Evolutionary conservation across 2,329 filamentous ascomycete species (phyloP).

Genomic region (Pezicula carpinea): DNA sequence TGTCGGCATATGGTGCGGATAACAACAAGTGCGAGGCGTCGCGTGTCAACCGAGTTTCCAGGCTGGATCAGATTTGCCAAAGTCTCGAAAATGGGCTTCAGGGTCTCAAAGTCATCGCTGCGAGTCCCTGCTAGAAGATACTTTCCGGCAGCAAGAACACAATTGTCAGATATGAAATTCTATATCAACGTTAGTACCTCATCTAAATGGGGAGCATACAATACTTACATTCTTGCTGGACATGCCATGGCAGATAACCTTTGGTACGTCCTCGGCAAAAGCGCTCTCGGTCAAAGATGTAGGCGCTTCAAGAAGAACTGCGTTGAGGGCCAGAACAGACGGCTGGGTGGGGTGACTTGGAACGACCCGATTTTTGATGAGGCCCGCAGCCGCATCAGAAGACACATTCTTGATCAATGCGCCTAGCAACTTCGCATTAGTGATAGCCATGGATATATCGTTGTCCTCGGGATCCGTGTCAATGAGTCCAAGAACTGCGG

Average conservation of each 20-base stretch:
- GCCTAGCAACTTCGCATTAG: conserved; percentile 84
- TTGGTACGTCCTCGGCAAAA: conserved; percentile 68
- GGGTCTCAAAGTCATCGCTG: conserved; percentile 67
- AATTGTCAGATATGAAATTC: conserved; percentile 84
- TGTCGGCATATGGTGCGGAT: conserved; percentile 78
- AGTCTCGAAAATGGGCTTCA: conserved; percentile 75
- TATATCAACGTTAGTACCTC: conserved; percentile 32
- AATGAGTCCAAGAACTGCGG: conserved; percentile 82
- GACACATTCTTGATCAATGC: conserved; percentile 85
- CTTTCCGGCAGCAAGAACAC: conserved; percentile 85
- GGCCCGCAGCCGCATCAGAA: conserved; percentile 55
- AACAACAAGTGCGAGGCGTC: conserved; percentile 81
- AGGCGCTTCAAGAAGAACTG: conserved; percentile 78
- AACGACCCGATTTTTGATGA: conserved; percentile 71
- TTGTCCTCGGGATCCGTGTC: conserved; percentile 75
- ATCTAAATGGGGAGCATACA: background rate
- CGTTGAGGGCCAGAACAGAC: conserved; percentile 83
- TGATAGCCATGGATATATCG: conserved; percentile 77
- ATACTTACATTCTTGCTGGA: conserved; percentile 65
- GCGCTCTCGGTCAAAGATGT: conserved; percentile 59
- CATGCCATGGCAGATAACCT: conserved; percentile 78
- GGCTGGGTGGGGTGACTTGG: conserved; percentile 70
- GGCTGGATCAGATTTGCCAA: conserved; percentile 72
- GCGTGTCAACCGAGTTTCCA: conserved; percentile 74
- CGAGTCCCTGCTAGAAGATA: conserved; percentile 68